A percentile compares a stretch with the other conserved stretches of the same genome.
These are phyloP conservation scores for Psilocybe sp. DNA, from an alignment of 768 basidiomycete genomes.

Conservation along the genomic window DNA sequence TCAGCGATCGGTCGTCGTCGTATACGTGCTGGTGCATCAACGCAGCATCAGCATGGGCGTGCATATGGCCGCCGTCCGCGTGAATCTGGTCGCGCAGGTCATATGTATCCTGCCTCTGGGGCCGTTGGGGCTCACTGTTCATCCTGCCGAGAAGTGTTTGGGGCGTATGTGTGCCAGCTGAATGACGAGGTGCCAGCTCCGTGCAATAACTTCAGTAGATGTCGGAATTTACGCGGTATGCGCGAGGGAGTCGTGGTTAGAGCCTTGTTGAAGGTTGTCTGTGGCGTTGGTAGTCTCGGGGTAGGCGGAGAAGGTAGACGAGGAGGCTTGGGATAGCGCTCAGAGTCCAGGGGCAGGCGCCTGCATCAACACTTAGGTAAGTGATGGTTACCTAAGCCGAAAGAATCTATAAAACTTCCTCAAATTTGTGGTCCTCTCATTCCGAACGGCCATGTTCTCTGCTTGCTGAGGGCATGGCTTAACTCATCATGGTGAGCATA, in stretches of 20 bases:
- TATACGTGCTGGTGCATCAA: conserved; percentile 40
- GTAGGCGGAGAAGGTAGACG: too few species aligned
- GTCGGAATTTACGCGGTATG: too few species aligned
- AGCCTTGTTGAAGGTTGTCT: too few species aligned
- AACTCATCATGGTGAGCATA: conserved; percentile 29
- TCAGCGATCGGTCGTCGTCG: conserved; percentile 80
- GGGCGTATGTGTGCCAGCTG: conserved; percentile 10
- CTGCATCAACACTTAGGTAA: background rate
- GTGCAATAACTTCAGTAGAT: background rate
- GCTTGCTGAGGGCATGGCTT: background rate
- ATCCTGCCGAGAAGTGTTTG: conserved; percentile 11
- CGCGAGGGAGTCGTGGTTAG: too few species aligned
- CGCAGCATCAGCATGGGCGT: conserved; percentile 46
- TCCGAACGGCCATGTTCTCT: background rate
- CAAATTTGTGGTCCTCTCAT: background rate
- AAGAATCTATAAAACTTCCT: background rate
- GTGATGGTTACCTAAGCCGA: background rate
- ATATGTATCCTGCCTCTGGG: conserved; percentile 55
- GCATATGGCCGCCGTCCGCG: conserved; percentile 39
- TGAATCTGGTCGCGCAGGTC: conserved; percentile 69
- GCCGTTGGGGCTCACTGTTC: conserved; percentile 24
- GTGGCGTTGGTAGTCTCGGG: too few species aligned
- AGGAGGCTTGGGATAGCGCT: too few species aligned
- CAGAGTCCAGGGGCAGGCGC: too few species aligned
- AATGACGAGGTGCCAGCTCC: conserved; percentile 7